These are phyloP conservation scores for Luffa acutangula DNA, from an alignment of 306 rosid species.

Conservation along the genomic window DNA sequence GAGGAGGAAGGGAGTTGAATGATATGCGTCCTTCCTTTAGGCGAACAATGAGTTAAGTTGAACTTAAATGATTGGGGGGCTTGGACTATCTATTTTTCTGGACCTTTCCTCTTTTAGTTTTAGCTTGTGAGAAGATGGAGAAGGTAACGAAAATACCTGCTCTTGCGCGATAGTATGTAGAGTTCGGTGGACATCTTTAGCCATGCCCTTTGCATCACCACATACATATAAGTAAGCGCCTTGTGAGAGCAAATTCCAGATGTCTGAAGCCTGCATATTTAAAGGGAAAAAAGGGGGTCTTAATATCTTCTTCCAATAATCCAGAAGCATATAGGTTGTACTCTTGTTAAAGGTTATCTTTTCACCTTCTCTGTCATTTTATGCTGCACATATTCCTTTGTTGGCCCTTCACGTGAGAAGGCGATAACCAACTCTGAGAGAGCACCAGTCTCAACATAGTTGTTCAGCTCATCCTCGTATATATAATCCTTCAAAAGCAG, in stretches of 20 bases:
- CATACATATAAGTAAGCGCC: conserved; percentile 88
- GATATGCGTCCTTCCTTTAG: neutral
- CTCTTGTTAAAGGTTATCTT: neutral
- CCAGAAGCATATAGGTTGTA: neutral
- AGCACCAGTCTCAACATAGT: conserved; percentile 54
- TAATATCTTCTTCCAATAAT: neutral
- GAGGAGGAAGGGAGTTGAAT: neutral
- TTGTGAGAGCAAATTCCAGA: conserved; percentile 75
- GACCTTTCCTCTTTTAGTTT: neutral
- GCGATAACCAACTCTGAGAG: conserved; percentile 86
- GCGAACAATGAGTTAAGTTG: neutral
- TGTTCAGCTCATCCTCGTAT: conserved; percentile 78
- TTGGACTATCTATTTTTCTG: neutral
- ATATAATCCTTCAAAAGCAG: conserved; percentile 59
- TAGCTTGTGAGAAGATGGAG: neutral
- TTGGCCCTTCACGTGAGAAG: conserved; percentile 89
- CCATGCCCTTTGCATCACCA: conserved; percentile 99
- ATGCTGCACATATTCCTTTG: conserved; percentile 91
- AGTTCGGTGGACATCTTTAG: conserved; percentile 90
- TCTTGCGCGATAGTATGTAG: conserved; percentile 75
- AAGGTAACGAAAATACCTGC: conserved; percentile 38
- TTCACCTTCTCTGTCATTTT: conserved; percentile 81
- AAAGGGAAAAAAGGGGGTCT: neutral
- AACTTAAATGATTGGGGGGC: neutral
- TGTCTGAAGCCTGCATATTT: conserved; percentile 62